Conservation (phyloP, 129 eudicot genomes). For the Solidago caesia region DNA sequence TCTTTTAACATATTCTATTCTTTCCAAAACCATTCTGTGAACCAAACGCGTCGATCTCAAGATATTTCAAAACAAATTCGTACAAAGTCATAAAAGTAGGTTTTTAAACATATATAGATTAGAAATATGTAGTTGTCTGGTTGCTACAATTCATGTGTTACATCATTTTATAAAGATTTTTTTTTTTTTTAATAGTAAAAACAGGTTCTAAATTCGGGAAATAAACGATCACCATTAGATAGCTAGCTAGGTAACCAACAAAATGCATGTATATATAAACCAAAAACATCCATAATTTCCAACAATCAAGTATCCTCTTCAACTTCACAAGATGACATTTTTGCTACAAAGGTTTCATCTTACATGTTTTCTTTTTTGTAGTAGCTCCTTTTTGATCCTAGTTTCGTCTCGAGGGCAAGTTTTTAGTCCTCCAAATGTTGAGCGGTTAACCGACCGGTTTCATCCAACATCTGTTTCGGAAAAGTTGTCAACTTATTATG, state of each 20-base stretch:
- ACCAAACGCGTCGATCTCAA: too few relatives aligned
- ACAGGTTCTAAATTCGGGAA: background rate
- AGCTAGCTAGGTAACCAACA: slow-evolving; percentile 29
- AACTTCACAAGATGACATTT: slow-evolving; percentile 41
- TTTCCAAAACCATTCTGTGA: too few relatives aligned
- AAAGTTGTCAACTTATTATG: slow-evolving; percentile 48
- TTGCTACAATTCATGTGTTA: too few relatives aligned
- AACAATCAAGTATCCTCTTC: slow-evolving; percentile 20
- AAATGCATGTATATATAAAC: slow-evolving; percentile 29
- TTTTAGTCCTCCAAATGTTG: slow-evolving; percentile 57
- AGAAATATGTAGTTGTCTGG: too few relatives aligned
- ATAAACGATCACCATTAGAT: background rate
- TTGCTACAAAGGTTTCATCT: slow-evolving; percentile 27
- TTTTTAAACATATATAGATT: too few relatives aligned
- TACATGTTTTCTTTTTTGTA: slow-evolving; percentile 27
- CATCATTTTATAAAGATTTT: background rate
- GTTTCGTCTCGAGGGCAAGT: slow-evolving; percentile 46
- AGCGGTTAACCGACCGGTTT: slow-evolving; percentile 53
- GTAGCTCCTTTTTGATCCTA: background rate
- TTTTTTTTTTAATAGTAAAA: background rate
- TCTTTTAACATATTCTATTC: too few relatives aligned
- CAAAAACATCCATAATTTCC: slow-evolving; percentile 17
- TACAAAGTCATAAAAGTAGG: too few relatives aligned
- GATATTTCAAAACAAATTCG: too few relatives aligned
- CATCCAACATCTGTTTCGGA: slow-evolving; percentile 32